These are phyloP conservation scores for Botrytis porri DNA, from an alignment of 2,329 filamentous ascomycete species.

Conservation along the genomic window DNA sequence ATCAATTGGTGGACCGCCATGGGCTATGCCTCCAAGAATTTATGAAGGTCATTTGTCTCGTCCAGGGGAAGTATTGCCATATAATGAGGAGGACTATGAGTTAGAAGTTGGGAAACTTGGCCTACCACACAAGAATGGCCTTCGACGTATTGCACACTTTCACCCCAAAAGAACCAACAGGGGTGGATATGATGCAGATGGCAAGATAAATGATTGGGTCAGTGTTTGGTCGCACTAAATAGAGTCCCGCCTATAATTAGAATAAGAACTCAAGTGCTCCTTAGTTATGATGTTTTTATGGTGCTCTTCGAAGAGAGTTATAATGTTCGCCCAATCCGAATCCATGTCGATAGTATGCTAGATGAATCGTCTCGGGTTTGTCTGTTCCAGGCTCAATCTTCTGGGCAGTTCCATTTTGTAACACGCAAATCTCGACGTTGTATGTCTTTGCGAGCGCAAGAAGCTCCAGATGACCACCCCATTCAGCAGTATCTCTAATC, in stretches of 20 bases:
- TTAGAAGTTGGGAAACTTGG: conserved; percentile 45
- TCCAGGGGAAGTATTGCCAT: conserved; percentile 65
- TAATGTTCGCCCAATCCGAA: conserved; percentile 97
- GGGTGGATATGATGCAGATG: conserved; percentile 46
- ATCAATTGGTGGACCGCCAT: conserved; percentile 67
- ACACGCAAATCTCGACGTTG: conserved; percentile 73
- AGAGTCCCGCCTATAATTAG: background rate
- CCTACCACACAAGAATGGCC: conserved; percentile 40
- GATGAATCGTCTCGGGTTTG: conserved; percentile 62
- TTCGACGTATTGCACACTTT: conserved; percentile 48
- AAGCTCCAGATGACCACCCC: conserved; percentile 92
- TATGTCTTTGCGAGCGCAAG: conserved; percentile 80
- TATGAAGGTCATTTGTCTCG: conserved; percentile 69
- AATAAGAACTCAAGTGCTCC: background rate
- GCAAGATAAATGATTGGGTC: conserved; percentile 51
- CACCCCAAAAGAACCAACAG: conserved; percentile 51
- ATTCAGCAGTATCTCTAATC: conserved; percentile 85
- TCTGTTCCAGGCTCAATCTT: conserved; percentile 59
- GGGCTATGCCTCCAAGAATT: conserved; percentile 63
- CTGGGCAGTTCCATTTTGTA: conserved; percentile 81
- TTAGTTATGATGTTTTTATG: conserved; percentile 25
- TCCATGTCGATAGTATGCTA: conserved; percentile 92
- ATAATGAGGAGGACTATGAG: conserved; percentile 54
- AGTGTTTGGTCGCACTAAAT: conserved; percentile 49
- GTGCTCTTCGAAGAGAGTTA: conserved; percentile 68